Evolutionary conservation across 768 basidiomycete species (phyloP), one percentile per base, ranked within the genome.

Genomic region (Gyrodon lividus): DNA sequence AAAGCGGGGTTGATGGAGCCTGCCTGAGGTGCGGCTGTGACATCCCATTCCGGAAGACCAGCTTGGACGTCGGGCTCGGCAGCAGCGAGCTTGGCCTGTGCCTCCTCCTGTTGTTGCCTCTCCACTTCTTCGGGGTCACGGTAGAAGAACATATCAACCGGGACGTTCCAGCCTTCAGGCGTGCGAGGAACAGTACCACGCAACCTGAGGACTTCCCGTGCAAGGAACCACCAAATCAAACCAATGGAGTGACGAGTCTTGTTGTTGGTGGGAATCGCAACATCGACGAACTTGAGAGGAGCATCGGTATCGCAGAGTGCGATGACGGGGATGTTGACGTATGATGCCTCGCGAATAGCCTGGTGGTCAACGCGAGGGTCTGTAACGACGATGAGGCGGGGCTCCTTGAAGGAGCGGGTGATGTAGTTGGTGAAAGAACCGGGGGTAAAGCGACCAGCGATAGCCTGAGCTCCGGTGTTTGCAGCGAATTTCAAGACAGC

Each of bases 91-190:
- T 94, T 94, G 62, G 90, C 90, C 57, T 87, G 84, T 23, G 91
- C 90, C 70, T 92, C 92, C 70, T 93, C 95, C 67, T 90, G 86
- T 69, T 93, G 91, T 76, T 98, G 96, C 75, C 89, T 92, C 84
- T 98, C 95, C 62, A 98, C 90, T 75, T 99, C 97, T 71, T 99
- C 95, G 55, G 96, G 94, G 76, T 98, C 96, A 66, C 96, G 91
- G 84, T 98, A 98, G 87, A 98, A 94, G 88, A 95, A 95, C 87
- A 96, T 89, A 74, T 96, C 95, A 59, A 95, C 93, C 92, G 98
- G 97, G 72, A 97, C 89, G 70, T 86, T 90, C 97, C 97, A 99
- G 64, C 89, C 91, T 57, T 96, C 94, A 56, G 83, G 72, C 37
- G 92, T 88, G 63, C 97, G 84, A 54, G 93, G 88, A 72, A 98